A percentile compares a stretch with the other conserved stretches of the same genome.
Evolutionary conservation across 2,329 filamentous ascomycete species (phyloP).

Genomic region (Nothophaeocryptopus gaeumannii): DNA sequence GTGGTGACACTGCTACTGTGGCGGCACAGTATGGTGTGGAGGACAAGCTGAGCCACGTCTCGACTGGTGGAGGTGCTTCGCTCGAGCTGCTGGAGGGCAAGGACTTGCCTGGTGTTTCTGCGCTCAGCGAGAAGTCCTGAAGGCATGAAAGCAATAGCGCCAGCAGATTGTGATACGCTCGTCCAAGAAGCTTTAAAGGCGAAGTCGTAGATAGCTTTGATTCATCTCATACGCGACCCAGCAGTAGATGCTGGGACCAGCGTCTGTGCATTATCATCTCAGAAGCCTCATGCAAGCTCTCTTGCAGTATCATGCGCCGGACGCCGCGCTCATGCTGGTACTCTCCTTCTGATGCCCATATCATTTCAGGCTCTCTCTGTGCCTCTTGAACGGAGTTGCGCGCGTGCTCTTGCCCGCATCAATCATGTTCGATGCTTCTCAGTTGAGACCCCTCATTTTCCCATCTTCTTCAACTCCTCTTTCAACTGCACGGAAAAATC

Average conservation of each 20-base stretch:
- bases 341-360: too few relatives aligned
- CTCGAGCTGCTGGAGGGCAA: constrained; percentile 98
- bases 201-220: background rate
- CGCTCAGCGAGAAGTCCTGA: constrained; percentile 61
- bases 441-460: constrained; percentile 47
- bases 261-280: too few relatives aligned
- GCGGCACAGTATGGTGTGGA: constrained; percentile 96
- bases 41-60: constrained; percentile 96
- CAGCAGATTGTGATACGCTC: constrained; percentile 1
- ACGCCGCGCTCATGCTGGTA: too few relatives aligned
- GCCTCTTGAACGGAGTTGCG: background rate
- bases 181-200: background rate
- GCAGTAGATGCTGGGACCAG: too few relatives aligned
- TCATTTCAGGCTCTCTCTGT: too few relatives aligned
- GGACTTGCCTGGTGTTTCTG: constrained; percentile 87
- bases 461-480: constrained; percentile 93
- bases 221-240: background rate
- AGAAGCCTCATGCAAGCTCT: too few relatives aligned
- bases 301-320: too few relatives aligned
- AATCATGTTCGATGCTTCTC: background rate
- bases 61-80: constrained; percentile 91
- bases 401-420: too few relatives aligned
- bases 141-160: constrained; percentile 14
- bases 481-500: constrained; percentile 94
- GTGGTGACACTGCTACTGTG: constrained; percentile 96